These are phyloP conservation scores for Tillandsia fasciculata DNA, from an alignment of 176 grass and related monocot species.

Conservation along the genomic window DNA sequence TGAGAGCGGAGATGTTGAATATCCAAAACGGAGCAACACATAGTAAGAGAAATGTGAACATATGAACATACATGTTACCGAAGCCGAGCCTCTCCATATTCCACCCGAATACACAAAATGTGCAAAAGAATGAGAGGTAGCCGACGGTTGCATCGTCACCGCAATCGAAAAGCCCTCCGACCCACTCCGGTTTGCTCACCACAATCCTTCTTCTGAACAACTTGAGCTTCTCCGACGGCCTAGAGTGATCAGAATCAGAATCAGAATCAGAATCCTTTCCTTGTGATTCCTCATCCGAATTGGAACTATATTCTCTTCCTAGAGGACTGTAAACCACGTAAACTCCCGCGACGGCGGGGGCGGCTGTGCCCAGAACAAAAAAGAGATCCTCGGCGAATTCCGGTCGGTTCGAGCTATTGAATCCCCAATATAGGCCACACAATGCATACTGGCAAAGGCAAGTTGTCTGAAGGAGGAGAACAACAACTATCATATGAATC, in stretches of 20 bases:
- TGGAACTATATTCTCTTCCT: slow-evolving; percentile 34
- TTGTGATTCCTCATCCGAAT: slow-evolving; percentile 32
- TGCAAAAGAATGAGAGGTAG: slow-evolving; percentile 48
- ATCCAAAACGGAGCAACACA: slow-evolving; percentile 70
- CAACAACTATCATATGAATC: slow-evolving; percentile 54
- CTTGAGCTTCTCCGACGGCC: not conserved
- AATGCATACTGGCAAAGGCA: slow-evolving; percentile 53
- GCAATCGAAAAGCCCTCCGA: slow-evolving; percentile 46
- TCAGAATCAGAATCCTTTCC: not conserved
- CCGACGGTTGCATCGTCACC: not conserved
- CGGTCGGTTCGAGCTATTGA: slow-evolving; percentile 35
- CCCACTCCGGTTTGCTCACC: slow-evolving; percentile 53
- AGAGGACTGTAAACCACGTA: slow-evolving; percentile 63
- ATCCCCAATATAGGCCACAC: slow-evolving; percentile 65
- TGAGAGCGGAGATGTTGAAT: slow-evolving; percentile 56
- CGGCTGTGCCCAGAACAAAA: slow-evolving; percentile 36
- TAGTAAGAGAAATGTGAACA: slow-evolving; percentile 46
- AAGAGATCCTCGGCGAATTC: slow-evolving; percentile 57
- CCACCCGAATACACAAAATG: slow-evolving; percentile 73
- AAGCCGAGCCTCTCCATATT: slow-evolving; percentile 66
- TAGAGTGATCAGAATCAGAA: not conserved
- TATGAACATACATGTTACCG: slow-evolving; percentile 61
- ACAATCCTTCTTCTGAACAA: slow-evolving; percentile 26
- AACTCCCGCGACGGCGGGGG: slow-evolving; percentile 42
- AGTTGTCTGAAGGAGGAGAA: slow-evolving; percentile 62